phyloP scores from a whole-genome alignment of 164 flowering plant species.

The Amborella trichopoda region DNA sequence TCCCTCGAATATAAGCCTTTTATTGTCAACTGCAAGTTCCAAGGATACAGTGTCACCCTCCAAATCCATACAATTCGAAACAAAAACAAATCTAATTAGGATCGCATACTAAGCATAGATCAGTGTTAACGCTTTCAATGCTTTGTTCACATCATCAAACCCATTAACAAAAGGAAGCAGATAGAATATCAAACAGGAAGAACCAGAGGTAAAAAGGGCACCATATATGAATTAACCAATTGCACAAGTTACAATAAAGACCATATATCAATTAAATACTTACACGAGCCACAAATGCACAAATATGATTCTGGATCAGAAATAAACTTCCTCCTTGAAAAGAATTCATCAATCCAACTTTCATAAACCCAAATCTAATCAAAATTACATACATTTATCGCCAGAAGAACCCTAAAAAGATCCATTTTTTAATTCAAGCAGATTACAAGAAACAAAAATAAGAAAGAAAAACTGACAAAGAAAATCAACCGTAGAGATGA shows the following conservation, averaged over 20 bases:
- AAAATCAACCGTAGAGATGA: not conserved
- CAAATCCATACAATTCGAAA: no score
- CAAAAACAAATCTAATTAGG: not conserved
- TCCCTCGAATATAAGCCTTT: no score
- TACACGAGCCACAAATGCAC: not conserved
- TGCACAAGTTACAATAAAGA: not conserved
- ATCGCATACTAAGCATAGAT: not conserved
- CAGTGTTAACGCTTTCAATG: not conserved
- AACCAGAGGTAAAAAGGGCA: not conserved
- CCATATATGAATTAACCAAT: not conserved
- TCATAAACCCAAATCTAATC: not conserved
- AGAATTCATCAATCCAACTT: not conserved
- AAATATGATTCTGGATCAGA: not conserved
- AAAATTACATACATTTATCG: not conserved
- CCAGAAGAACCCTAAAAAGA: not conserved
- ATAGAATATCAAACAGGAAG: not conserved
- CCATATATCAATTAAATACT: no score
- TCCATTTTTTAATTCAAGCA: not conserved
- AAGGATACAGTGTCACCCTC: no score
- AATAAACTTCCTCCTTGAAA: not conserved
- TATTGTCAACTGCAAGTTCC: no score
- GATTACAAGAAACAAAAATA: not conserved
- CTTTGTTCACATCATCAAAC: not conserved
- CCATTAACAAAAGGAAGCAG: not conserved
- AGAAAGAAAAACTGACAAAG: not conserved